Base-by-base conservation (phyloP, 2,329 filamentous ascomycete species). In the Aspergillus sojae region DNA sequence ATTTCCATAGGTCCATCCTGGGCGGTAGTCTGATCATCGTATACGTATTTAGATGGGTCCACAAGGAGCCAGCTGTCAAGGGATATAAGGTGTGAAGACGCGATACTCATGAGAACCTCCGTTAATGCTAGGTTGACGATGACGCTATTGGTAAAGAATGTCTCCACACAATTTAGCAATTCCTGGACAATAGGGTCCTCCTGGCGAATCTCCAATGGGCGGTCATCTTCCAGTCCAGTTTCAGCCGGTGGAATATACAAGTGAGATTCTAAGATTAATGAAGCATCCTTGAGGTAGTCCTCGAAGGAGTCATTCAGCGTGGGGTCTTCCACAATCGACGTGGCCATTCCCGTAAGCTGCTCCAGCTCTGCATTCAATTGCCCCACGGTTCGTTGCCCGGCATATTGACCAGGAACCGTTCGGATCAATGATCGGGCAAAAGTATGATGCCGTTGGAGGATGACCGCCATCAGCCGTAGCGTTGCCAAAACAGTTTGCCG, bases 41-140 rank as follows among this genome's bases (percentile, higher is more conserved):
- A 91, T 6, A 81, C 79, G 71, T 89, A 91, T 63, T 82, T 84
- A n/a, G 80, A 82, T 4, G 91, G 91, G 59, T 90, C 88, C 19
- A 92, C 89, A 6, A 94, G 82, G 34, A 98, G 81, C 94, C 95
- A 99, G n/a, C 91, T 91, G 72, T 97, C 93, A 14, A 97, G 84
- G 23, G 89, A 88, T 73, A 97, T 90, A 66, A 92, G 91, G 6
- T 93, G 91, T 70, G 95, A 98, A 0, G 91, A 88, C 12, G 91
- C 91, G 46, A 99, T 83, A 68, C 92, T 91, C 32, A 96, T 86
- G 50, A 98, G 83, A 0, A 91, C 86, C 71, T 96, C 92, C 0
- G 94, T 98, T 1, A 97, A 83, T 0, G 91, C 91, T 4, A 99
- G 81, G 70, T 99, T 99, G 3, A 91, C 94, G 70, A 97, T 93